Evolutionary conservation across 805 yeast species (phyloP).

Genomic region (Teunomyces atbi): DNA sequence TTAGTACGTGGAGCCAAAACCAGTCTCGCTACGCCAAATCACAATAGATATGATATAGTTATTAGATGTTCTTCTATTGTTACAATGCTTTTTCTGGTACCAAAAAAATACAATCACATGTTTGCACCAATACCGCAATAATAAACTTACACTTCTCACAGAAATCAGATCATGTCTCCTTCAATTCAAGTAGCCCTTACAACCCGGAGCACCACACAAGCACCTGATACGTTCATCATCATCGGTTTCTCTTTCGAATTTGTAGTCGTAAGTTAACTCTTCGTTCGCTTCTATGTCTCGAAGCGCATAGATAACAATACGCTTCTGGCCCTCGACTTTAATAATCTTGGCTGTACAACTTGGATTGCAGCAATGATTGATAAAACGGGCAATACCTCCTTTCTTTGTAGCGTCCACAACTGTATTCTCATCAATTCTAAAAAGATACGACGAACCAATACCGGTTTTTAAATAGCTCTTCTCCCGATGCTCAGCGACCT

Average conservation of each 20-base stretch:
- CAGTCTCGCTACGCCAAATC: background rate
- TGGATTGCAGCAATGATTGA: slow-evolving; percentile 96
- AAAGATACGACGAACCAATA: slow-evolving; percentile 90
- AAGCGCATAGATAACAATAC: slow-evolving; percentile 92
- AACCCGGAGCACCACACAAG: slow-evolving; percentile 91
- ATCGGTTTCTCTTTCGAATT: slow-evolving; percentile 87
- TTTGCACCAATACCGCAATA: background rate
- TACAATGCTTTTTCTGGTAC: background rate
- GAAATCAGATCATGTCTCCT: background rate
- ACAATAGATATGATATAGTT: background rate
- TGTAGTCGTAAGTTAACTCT: slow-evolving; percentile 94
- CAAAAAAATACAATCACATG: background rate
- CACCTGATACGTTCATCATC: slow-evolving; percentile 88
- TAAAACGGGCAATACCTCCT: slow-evolving; percentile 96
- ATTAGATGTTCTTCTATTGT: slow-evolving; percentile 1
- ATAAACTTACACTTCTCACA: background rate
- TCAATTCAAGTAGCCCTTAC: slow-evolving; percentile 86
- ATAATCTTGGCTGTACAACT: slow-evolving; percentile 96
- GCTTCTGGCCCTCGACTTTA: slow-evolving; percentile 87
- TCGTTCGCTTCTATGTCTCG: slow-evolving; percentile 85
- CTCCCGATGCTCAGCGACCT: slow-evolving; percentile 91
- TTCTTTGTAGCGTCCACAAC: slow-evolving; percentile 96
- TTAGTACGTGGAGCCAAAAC: background rate
- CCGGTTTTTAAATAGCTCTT: slow-evolving; percentile 83
- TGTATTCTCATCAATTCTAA: slow-evolving; percentile 88